Evolutionary conservation across 139 green algal genomes (phyloP).

Genomic region (Pleodorina starrii): DNA sequence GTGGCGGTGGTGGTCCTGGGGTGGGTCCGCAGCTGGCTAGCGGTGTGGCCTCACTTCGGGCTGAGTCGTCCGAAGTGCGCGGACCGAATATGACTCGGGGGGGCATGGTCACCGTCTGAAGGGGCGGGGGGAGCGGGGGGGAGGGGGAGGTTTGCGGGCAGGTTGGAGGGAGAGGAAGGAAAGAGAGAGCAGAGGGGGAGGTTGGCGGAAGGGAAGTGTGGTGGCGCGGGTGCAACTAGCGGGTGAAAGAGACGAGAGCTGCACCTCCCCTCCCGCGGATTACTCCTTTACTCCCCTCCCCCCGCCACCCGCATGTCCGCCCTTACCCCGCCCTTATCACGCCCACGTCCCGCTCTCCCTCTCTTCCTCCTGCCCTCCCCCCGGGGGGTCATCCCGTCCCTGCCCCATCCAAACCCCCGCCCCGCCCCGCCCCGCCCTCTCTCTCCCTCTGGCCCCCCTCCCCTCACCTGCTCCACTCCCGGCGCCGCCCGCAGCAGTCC

Average conservation of each 20-base stretch:
- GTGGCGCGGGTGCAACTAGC: no score
- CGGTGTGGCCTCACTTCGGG: background rate
- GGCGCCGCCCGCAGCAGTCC: conserved; percentile 51
- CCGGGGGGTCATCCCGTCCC: no score
- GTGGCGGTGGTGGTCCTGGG: background rate
- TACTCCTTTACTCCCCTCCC: no score
- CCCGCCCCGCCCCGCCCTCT: no score
- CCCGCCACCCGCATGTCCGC: no score
- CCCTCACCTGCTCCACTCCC: conserved; percentile 45
- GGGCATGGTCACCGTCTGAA: conserved; percentile 56
- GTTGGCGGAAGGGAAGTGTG: background rate
- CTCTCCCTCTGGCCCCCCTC: background rate
- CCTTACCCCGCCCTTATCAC: no score
- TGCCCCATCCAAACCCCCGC: background rate
- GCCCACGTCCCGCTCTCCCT: no score
- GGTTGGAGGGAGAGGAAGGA: background rate
- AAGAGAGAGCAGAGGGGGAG: background rate
- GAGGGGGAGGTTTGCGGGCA: background rate
- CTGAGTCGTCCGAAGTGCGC: conserved; percentile 53
- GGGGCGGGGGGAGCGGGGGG: background rate
- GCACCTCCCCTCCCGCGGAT: no score
- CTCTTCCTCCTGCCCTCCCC: no score
- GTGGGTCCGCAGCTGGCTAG: background rate
- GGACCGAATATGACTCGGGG: conserved; percentile 52
- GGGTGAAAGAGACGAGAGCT: no score